Percentiles rank a stretch among this genome's conserved stretches.
phyloP scores from a whole-genome alignment of 2,329 filamentous ascomycete genomes.

The Penicillium sclerotigenum region DNA sequence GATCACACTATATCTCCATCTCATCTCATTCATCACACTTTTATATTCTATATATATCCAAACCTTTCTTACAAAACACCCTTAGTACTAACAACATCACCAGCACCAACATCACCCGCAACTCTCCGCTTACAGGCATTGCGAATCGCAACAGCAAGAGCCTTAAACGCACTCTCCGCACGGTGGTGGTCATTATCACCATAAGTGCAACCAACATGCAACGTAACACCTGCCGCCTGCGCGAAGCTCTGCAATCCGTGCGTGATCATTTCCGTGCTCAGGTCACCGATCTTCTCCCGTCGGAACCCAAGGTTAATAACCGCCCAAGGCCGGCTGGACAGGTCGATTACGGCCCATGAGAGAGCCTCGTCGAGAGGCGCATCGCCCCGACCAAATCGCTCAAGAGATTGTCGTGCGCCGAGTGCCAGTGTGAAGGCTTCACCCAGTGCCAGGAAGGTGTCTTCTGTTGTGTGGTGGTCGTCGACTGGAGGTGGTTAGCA shows the following conservation, averaged over 20 bases:
- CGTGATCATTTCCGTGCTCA: slow-evolving; percentile 95
- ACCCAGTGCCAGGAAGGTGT: slow-evolving; percentile 88
- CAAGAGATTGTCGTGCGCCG: slow-evolving; percentile 72
- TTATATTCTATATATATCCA: background rate
- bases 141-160: slow-evolving; percentile 79
- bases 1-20: background rate
- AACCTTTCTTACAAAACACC: slow-evolving; percentile 67
- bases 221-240: slow-evolving; percentile 81
- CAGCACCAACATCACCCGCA: slow-evolving; percentile 76
- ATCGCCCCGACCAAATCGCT: slow-evolving; percentile 88
- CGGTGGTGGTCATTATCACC: slow-evolving; percentile 95
- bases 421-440: slow-evolving; percentile 78
- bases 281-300: slow-evolving; percentile 88
- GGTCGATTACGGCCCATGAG: slow-evolving; percentile 87
- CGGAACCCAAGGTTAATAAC: slow-evolving; percentile 80
- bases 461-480: slow-evolving; percentile 97
- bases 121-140: slow-evolving; percentile 71
- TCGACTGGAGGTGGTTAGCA: slow-evolving; percentile 61
- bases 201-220: slow-evolving; percentile 89
- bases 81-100: slow-evolving; percentile 94
- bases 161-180: slow-evolving; percentile 96
- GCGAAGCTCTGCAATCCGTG: slow-evolving; percentile 95
- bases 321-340: slow-evolving; percentile 84
- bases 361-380: slow-evolving; percentile 93
- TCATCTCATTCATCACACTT: slow-evolving; percentile 4